Evolutionary conservation across 805 yeast species (phyloP).

Genomic region (Blastobotrys chiropterorum): DNA sequence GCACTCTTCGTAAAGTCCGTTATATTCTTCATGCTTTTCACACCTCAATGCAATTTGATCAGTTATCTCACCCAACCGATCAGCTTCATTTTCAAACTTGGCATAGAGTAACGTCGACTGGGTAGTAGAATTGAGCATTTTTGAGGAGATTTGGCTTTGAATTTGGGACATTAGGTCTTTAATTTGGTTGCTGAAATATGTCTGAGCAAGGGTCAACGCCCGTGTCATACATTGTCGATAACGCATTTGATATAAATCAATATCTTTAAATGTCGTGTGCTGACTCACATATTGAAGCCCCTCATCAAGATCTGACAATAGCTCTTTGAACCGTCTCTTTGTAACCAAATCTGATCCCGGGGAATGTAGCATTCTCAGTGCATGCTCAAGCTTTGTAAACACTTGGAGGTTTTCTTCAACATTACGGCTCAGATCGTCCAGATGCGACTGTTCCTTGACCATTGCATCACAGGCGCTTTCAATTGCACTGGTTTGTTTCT

Average conservation of each 20-base stretch:
- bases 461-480: conserved; percentile 50
- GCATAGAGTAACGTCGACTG: conserved; percentile 61
- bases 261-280: conserved; percentile 59
- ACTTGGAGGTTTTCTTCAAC: conserved; percentile 46
- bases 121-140: conserved; percentile 35
- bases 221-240: conserved; percentile 81
- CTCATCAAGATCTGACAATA: conserved; percentile 54
- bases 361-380: conserved; percentile 61
- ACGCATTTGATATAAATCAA: conserved; percentile 59
- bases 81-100: conserved; percentile 48
- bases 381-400: conserved; percentile 66
- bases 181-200: conserved; percentile 44
- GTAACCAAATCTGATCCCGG: conserved; percentile 66
- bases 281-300: conserved; percentile 56
- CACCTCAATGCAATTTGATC: conserved; percentile 36
- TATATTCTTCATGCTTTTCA: conserved; percentile 44
- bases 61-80: conserved; percentile 33
- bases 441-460: conserved; percentile 40
- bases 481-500: conserved; percentile 57
- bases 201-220: conserved; percentile 67
- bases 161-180: conserved; percentile 26
- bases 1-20: conserved; percentile 63
- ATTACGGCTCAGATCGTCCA: conserved; percentile 38
- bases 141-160: conserved; percentile 9
- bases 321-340: conserved; percentile 43